These are phyloP conservation scores for Ampelocalamus luodianensis DNA, from an alignment of 176 grass and related monocot species.

Conservation along the genomic window DNA sequence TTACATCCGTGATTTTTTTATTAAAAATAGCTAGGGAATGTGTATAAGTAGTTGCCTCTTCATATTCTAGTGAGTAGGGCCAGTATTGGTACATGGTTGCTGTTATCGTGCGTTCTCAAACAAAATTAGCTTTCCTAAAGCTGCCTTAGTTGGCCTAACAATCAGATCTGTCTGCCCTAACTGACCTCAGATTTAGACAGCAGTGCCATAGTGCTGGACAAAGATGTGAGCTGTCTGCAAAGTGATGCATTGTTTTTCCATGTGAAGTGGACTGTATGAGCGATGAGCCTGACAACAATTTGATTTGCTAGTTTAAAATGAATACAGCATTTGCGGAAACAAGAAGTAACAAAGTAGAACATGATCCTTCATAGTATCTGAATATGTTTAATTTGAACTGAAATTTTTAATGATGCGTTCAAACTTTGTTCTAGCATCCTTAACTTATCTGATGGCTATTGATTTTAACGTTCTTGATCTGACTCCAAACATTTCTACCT, in stretches of 20 bases:
- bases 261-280: neutral
- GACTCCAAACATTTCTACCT: neutral
- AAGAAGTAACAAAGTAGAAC: neutral
- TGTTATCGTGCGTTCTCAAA: neutral
- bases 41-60: neutral
- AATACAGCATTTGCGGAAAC: neutral
- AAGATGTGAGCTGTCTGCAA: slow-evolving; percentile 4
- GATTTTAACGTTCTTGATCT: neutral
- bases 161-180: neutral
- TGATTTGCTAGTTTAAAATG: neutral
- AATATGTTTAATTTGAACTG: neutral
- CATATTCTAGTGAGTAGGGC: neutral
- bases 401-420: neutral
- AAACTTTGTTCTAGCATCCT: neutral
- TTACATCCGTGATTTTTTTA: neutral
- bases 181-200: slow-evolving; percentile 14
- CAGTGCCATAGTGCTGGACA: neutral
- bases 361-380: neutral
- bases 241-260: slow-evolving; percentile 14
- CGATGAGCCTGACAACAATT: neutral
- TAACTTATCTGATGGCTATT: neutral
- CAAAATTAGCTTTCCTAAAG: neutral
- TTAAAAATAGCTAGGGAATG: neutral
- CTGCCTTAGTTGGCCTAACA: neutral
- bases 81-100: neutral